Base-by-base conservation (phyloP, 192 early-diverging fungal species). In the Globomyces pollinis-pini region DNA sequence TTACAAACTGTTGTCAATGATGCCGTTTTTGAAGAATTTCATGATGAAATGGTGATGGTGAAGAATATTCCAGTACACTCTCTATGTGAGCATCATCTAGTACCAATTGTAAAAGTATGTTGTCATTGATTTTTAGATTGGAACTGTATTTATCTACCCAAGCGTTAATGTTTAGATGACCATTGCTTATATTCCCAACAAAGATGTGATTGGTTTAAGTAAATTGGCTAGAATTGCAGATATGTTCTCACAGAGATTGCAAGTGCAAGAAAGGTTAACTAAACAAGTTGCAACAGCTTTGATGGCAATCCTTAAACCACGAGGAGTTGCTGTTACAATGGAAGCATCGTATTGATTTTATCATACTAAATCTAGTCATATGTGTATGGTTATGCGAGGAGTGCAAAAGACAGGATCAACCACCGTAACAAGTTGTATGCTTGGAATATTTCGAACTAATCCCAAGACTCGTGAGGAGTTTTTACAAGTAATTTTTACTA, bases 1-100 rank as follows among this genome's bases (percentile, higher is more conserved):
- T 79, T 98, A 57, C 80, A 79, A 62, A 90, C 90, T 32, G 74
- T 99, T 0, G 71, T 96, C 65, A 99, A 99, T 66, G 88, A 86
- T 32, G 96, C 96, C 8, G 76, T 99, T 16, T 99, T 99, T 74
- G 88, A 94, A 72, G 96, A 99, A 81, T 91, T 97, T 63, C 91
- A 96, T 67, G 93, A 96, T 51, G 96, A 98, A 64, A 99, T 99
- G 96, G 96, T 99, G 13, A 93, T 99, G 70, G 96, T 99, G 15
- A 91, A 88, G 62, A 85, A 96, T 72, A 94, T 99, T 50, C 89
- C 94, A 59, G 81, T 98, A 4, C 94, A 91, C 66, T 94, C 91
- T 3, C 70, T 99, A 56, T 99, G 96, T 69, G 96, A 99, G 73
- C 96, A 99, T 70, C 96, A 99, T 60, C 79, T 97, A 78, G 94